A percentile compares a stretch with the other conserved stretches of the same genome.
These are phyloP conservation scores for Pythium phragmitis DNA, from an alignment of 352 stramenopile genomes.

Conservation along the genomic window DNA sequence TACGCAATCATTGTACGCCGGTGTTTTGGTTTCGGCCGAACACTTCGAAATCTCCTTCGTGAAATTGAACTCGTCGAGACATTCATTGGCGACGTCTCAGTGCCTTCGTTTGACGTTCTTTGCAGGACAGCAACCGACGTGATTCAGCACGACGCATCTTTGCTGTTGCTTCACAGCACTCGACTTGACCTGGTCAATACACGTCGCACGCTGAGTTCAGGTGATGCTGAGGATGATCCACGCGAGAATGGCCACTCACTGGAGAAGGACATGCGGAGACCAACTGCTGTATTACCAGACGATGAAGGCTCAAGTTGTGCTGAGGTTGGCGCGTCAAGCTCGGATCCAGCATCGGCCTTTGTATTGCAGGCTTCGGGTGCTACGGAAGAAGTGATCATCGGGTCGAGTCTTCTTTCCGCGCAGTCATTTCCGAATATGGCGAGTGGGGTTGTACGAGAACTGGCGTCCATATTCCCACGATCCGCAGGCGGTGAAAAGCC, in stretches of 20 bases:
- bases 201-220: neutral
- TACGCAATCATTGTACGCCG: conserved; percentile 6
- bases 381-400: conserved; percentile 18
- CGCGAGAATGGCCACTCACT: neutral
- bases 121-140: neutral
- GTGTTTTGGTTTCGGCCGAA: conserved; percentile 8
- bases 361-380: neutral
- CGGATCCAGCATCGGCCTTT: neutral
- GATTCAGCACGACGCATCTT: neutral
- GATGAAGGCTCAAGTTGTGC: neutral
- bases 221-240: neutral
- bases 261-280: neutral
- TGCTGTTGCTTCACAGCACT: neutral
- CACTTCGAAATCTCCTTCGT: neutral
- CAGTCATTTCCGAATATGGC: neutral
- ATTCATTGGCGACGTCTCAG: neutral
- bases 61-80: conserved; percentile 2
- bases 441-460: neutral
- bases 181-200: neutral
- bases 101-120: neutral
- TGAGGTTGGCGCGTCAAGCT: neutral
- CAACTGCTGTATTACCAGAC: neutral
- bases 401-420: neutral
- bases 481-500: neutral
- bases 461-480: conserved; percentile 11